Conservation (phyloP, 148 eudicot species). For the Oxyria digyna region DNA sequence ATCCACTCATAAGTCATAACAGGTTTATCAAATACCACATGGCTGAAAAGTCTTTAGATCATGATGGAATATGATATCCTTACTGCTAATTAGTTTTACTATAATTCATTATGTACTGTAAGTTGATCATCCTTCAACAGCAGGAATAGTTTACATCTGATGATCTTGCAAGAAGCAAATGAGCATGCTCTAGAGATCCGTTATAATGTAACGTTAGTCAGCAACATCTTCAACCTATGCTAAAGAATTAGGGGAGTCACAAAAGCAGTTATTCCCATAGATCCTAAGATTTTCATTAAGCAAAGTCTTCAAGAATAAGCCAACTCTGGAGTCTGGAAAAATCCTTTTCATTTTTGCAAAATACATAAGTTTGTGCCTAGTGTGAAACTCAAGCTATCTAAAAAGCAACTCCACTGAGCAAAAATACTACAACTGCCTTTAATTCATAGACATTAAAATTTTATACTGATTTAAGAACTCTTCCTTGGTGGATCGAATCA, state of each 20-base stretch:
- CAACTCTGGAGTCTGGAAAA: slow-evolving; percentile 4
- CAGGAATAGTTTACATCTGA: background rate
- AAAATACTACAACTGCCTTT: background rate
- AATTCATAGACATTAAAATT: background rate
- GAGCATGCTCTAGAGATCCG: background rate
- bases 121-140: background rate
- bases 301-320: background rate
- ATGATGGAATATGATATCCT: background rate
- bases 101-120: background rate
- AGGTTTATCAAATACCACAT: background rate
- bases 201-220: background rate
- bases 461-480: background rate
- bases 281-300: background rate
- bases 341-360: background rate
- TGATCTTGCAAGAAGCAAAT: background rate
- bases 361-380: slow-evolving; percentile 3
- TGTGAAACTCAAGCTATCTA: background rate
- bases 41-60: background rate
- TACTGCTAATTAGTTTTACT: background rate
- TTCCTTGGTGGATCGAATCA: background rate
- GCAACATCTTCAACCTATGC: background rate
- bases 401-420: slow-evolving; percentile 2
- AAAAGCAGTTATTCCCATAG: background rate
- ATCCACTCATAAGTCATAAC: background rate
- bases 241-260: background rate